Evolutionary conservation across 2,329 filamentous ascomycete genomes (phyloP), one percentile per base, ranked within the genome.

Genomic region (Ceratocystis variospora): DNA sequence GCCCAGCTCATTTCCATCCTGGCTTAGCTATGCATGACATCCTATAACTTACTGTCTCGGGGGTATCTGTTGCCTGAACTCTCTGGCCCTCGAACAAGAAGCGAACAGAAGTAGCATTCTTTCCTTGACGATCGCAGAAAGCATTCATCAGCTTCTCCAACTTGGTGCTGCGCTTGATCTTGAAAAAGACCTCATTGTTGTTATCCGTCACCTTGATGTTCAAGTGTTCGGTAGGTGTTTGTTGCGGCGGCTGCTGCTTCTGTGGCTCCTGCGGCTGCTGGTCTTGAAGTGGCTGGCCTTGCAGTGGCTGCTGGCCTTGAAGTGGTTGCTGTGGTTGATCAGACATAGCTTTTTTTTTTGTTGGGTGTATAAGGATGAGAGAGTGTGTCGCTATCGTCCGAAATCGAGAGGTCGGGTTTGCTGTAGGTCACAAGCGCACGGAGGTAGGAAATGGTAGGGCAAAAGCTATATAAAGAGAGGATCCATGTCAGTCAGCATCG

Each of bases 191-290:
- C 75, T 99, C 94, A 76, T 99, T 99, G 80, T 96, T 96, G 79
- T 96, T 96, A 72, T 99, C 94, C 0, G 94, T 97, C 15, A 99
- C 94, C 76, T 99, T 99, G 79, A 99, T 97, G 79, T 99, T 99
- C 4, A 99, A 81, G 77, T 99, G 94, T 78, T 97, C 93, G 37
- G 79, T 79, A 76, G 53, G 59, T 59, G 61, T 57, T 67, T 62
- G 53, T 57, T 57, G 53, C 25, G n/a, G 44, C 25, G n/a, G 7
- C 53, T 64, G 78, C 75, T 53, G 75, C 76, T 64, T 73, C 72
- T 66, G 79, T 78, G 71, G 77, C 76, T 31, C 19, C 50, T 19
- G 50, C 48, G 3, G 50, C 50, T 55, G 50, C n/a, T 48, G 70
- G 79, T 79, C 33, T 3, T 37, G 33, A 8, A 8, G 46, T 25